phyloP scores from a whole-genome alignment of 495 filamentous ascomycete genomes.

The Xylaria nigripes region DNA sequence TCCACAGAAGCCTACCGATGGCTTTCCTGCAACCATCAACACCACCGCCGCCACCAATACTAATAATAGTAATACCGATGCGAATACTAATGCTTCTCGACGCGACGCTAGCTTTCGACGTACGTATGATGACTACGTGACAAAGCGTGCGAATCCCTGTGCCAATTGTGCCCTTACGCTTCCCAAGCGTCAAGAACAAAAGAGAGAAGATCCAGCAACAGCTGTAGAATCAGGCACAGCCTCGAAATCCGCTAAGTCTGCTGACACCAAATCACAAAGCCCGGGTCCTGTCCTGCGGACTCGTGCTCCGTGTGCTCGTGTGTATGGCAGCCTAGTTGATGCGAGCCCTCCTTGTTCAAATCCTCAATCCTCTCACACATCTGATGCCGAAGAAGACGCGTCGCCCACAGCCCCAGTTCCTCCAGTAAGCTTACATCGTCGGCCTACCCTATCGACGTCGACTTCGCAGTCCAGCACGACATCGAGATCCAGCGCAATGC shows the following conservation, averaged over 20 bases:
- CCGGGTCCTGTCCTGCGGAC: constrained; percentile 39
- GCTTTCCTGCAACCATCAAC: constrained; percentile 15
- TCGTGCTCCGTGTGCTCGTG: constrained; percentile 41
- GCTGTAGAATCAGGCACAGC: neutral
- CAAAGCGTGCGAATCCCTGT: constrained; percentile 45
- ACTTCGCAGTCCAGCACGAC: constrained; percentile 40
- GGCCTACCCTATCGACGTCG: constrained; percentile 18
- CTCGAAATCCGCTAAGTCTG: constrained; percentile 14
- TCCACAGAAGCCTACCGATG: constrained; percentile 38
- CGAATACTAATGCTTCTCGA: constrained; percentile 26
- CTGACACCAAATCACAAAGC: constrained; percentile 25
- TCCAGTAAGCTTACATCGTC: constrained; percentile 11
- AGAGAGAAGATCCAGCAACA: neutral
- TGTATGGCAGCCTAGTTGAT: constrained; percentile 32
- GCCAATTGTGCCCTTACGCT: constrained; percentile 56
- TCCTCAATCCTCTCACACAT: constrained; percentile 36
- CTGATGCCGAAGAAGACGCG: constrained; percentile 38
- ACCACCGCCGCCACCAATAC: neutral
- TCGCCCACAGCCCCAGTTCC: constrained; percentile 4
- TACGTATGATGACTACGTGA: constrained; percentile 51
- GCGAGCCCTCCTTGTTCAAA: constrained; percentile 34
- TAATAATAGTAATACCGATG: constrained; percentile 1
- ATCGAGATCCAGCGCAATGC: constrained; percentile 34
- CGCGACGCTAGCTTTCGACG: constrained; percentile 43
- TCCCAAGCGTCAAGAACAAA: constrained; percentile 42